Evolutionary conservation across 2,329 filamentous ascomycete genomes (phyloP).

Genomic region (Colletotrichum sp.): DNA sequence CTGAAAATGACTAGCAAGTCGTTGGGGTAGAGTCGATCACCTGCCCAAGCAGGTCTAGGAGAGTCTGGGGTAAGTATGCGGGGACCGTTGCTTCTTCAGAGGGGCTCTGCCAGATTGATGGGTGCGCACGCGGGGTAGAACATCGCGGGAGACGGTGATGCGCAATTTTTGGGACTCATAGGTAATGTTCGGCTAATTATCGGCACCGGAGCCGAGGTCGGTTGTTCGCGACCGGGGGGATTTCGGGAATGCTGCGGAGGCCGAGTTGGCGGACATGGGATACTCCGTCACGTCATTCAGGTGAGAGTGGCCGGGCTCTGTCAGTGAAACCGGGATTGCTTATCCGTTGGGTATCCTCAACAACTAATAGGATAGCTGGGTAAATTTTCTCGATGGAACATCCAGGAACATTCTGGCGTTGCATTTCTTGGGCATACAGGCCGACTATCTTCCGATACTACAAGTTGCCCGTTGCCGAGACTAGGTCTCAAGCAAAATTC

Average conservation of each 20-base stretch:
- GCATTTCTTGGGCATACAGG: not conserved
- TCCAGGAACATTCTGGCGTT: not conserved
- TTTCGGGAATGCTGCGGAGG: not conserved
- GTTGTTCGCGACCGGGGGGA: not conserved
- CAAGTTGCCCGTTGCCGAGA: not conserved
- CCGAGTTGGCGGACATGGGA: not conserved
- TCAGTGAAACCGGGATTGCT: not conserved
- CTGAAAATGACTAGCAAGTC: not conserved
- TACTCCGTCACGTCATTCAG: not conserved
- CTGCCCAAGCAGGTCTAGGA: not conserved
- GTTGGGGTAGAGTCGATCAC: not conserved
- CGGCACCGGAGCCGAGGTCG: not conserved
- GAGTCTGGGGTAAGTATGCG: not conserved
- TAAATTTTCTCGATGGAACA: not conserved
- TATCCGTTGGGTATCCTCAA: not conserved
- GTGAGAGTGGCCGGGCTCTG: not conserved
- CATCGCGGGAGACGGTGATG: not conserved
- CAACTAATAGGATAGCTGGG: not conserved
- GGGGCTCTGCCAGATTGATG: not conserved
- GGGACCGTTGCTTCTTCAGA: constrained; percentile 1
- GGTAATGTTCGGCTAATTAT: not conserved
- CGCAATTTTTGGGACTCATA: not conserved
- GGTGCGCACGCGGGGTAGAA: not conserved
- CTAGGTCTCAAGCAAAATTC: not conserved
- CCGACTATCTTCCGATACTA: not conserved